Evolutionary conservation across 257 asterid genomes (phyloP).

Genomic region (Lithospermum erythrorhizon): DNA sequence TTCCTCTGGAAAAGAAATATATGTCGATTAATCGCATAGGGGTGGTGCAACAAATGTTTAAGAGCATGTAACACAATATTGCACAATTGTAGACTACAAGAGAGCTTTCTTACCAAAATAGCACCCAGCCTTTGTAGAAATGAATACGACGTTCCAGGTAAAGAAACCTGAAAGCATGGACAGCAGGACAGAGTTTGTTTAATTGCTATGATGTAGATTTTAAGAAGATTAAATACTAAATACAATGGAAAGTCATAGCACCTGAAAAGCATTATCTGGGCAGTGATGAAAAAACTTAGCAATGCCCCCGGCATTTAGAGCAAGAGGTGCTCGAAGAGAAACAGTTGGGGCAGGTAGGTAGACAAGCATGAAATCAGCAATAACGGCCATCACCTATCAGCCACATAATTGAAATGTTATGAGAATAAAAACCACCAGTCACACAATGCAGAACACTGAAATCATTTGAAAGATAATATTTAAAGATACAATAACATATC

Average conservation of each 20-base stretch:
- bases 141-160: slow-evolving; percentile 71
- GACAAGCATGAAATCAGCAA: slow-evolving; percentile 97
- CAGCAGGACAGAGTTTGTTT: slow-evolving; percentile 8
- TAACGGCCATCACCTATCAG: slow-evolving; percentile 73
- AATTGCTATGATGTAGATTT: not conserved
- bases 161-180: slow-evolving; percentile 36
- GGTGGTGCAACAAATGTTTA: not conserved
- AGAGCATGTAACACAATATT: not conserved
- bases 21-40: not conserved
- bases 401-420: slow-evolving; percentile 11
- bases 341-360: slow-evolving; percentile 96
- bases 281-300: slow-evolving; percentile 68
- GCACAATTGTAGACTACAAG: not conserved
- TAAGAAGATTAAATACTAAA: not conserved
- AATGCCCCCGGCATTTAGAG: slow-evolving; percentile 57
- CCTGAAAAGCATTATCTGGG: slow-evolving; percentile 96
- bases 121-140: slow-evolving; percentile 76
- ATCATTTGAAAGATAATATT: no score
- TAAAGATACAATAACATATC: no score
- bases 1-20: slow-evolving; percentile 48
- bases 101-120: slow-evolving; percentile 45
- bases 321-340: slow-evolving; percentile 68
- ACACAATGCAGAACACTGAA: not conserved
- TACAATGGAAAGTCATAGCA: slow-evolving; percentile 4
- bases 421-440: not conserved